Conservation (phyloP, 768 basidiomycete genomes). For the Amanita inopinata region DNA sequence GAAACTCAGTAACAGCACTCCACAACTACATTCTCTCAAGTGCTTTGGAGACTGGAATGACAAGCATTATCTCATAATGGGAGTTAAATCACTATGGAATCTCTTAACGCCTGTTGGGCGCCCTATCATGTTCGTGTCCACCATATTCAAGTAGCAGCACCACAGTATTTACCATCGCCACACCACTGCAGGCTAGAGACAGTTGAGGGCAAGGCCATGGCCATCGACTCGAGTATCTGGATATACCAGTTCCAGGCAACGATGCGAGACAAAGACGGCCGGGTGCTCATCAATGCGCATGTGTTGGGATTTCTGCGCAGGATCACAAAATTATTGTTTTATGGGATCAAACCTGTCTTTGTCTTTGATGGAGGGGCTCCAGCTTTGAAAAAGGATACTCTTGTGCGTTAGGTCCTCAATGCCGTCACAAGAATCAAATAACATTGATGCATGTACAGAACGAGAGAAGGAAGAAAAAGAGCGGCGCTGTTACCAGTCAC, state of each 20-base stretch:
- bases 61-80: slow-evolving; percentile 42
- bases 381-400: slow-evolving; percentile 75
- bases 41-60: slow-evolving; percentile 1
- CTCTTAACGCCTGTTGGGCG: slow-evolving; percentile 89
- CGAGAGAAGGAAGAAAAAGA: slow-evolving; percentile 85
- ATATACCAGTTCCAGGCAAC: slow-evolving; percentile 99
- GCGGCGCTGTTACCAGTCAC: slow-evolving; percentile 80
- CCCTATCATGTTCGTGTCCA: slow-evolving; percentile 68
- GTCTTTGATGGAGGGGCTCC: slow-evolving; percentile 99
- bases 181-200: slow-evolving; percentile 65
- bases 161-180: slow-evolving; percentile 6
- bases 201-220: slow-evolving; percentile 89
- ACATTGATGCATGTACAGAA: slow-evolving; percentile 33
- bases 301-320: slow-evolving; percentile 84
- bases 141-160: background rate
- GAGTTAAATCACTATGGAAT: slow-evolving; percentile 95
- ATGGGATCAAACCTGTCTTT: slow-evolving; percentile 97
- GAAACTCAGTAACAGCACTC: too few relatives aligned
- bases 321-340: slow-evolving; percentile 90
- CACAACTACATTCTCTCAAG: too few relatives aligned
- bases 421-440: background rate
- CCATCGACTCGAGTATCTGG: slow-evolving; percentile 99
- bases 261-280: slow-evolving; percentile 96
- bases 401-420: slow-evolving; percentile 40
- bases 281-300: slow-evolving; percentile 85